Evolutionary conservation across 2,329 filamentous ascomycete genomes (phyloP).

Genomic region (Septoria linicola): DNA sequence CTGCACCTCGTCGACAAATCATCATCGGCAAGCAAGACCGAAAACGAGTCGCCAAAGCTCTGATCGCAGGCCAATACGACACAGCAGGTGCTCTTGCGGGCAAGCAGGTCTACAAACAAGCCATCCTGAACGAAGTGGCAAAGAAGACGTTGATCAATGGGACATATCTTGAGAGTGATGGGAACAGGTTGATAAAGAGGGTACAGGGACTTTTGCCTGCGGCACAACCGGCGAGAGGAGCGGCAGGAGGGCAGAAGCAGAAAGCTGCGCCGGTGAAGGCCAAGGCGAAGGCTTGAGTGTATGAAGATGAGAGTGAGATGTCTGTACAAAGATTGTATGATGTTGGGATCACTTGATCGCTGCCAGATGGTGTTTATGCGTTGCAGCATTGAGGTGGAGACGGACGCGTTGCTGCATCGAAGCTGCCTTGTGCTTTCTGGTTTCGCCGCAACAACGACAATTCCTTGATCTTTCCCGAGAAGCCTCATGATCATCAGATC

Average conservation of each 20-base stretch:
- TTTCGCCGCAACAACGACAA: no score
- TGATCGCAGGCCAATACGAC: slow-evolving; percentile 27
- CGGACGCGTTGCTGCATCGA: no score
- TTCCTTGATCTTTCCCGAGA: no score
- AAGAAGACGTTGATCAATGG: slow-evolving; percentile 28
- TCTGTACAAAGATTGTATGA: no score
- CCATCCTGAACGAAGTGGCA: slow-evolving; percentile 25
- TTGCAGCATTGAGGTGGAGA: no score
- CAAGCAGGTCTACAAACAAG: slow-evolving; percentile 20
- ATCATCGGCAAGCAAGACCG: not conserved
- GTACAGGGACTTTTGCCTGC: slow-evolving; percentile 27
- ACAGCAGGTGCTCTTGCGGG: not conserved
- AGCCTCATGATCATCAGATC: no score
- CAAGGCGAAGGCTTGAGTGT: not conserved
- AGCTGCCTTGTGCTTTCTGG: no score
- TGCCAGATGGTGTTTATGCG: no score
- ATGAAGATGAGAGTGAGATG: no score
- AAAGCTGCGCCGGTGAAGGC: not conserved
- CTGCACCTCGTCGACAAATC: not conserved
- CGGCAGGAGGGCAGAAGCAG: slow-evolving; percentile 3
- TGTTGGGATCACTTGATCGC: no score
- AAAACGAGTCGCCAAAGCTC: slow-evolving; percentile 19
- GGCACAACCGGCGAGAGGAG: slow-evolving; percentile 1
- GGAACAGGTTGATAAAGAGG: slow-evolving; percentile 36
- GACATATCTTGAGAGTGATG: slow-evolving; percentile 32